These are phyloP conservation scores for Gautieria morchelliformis DNA, from an alignment of 768 basidiomycete species.

Conservation along the genomic window DNA sequence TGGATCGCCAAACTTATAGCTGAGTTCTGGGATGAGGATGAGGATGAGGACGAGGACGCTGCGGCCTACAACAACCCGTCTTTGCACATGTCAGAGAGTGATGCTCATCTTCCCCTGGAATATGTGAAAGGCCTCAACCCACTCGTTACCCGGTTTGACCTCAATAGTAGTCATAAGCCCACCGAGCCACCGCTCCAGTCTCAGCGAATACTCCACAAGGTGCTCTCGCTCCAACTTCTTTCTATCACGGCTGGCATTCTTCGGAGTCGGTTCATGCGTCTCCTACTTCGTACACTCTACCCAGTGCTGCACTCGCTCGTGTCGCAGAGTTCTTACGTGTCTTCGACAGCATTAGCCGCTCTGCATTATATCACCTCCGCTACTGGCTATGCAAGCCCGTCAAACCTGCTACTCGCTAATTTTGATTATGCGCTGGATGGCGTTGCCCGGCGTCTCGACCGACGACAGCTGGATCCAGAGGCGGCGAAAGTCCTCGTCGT, in stretches of 20 bases:
- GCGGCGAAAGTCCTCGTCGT: conserved; percentile 84
- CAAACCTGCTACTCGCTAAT: conserved; percentile 84
- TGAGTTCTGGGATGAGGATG: conserved; percentile 61
- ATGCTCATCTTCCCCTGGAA: conserved; percentile 41
- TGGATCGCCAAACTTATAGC: conserved; percentile 53
- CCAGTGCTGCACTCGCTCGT: conserved; percentile 80
- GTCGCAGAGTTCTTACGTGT: conserved; percentile 57
- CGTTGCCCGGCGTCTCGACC: conserved; percentile 73
- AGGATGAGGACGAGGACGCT: conserved; percentile 24
- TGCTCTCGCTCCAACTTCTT: conserved; percentile 65
- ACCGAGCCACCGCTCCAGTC: conserved; percentile 30
- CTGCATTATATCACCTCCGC: conserved; percentile 61
- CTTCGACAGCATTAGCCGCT: conserved; percentile 66
- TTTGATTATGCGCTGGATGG: conserved; percentile 95
- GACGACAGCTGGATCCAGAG: conserved; percentile 73
- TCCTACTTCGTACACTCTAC: conserved; percentile 76
- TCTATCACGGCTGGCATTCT: conserved; percentile 64
- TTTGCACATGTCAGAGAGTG: conserved; percentile 14
- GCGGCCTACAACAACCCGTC: conserved; percentile 12
- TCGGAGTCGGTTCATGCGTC: conserved; percentile 56
- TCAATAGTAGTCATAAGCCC: conserved; percentile 12
- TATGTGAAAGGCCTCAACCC: conserved; percentile 56
- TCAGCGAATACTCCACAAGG: conserved; percentile 46
- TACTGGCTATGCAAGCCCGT: conserved; percentile 81
- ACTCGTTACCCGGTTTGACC: conserved; percentile 37